These are phyloP conservation scores for Schwanniomyces etchellsii DNA, from an alignment of 1,139 yeast species.

Conservation along the genomic window DNA sequence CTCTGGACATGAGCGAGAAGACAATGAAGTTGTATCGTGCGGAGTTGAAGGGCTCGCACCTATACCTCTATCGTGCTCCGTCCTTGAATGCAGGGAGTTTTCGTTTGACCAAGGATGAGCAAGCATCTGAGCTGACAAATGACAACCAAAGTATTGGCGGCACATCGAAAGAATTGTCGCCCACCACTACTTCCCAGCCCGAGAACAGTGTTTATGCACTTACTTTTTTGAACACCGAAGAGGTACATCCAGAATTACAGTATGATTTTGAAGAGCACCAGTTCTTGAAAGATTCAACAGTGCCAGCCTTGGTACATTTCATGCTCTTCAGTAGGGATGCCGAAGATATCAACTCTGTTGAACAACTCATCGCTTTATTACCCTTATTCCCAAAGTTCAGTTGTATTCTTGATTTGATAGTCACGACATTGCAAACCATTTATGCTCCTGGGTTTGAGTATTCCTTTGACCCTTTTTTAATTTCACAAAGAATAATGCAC, in stretches of 20 bases:
- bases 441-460: background rate
- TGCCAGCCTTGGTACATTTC: constrained; percentile 73
- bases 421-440: constrained; percentile 14
- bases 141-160: background rate
- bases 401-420: constrained; percentile 38
- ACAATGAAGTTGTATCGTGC: constrained; percentile 48
- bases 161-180: background rate
- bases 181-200: constrained; percentile 14
- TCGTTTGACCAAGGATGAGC: constrained; percentile 11
- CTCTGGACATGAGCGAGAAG: constrained; percentile 31
- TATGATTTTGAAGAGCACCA: constrained; percentile 42
- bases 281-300: constrained; percentile 20
- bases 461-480: constrained; percentile 12
- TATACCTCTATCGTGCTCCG: constrained; percentile 53
- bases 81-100: constrained; percentile 44
- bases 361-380: constrained; percentile 48
- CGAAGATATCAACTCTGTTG: constrained; percentile 18
- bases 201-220: background rate
- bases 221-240: constrained; percentile 20
- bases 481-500: constrained; percentile 38
- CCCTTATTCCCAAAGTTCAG: constrained; percentile 66
- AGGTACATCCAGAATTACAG: constrained; percentile 62
- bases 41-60: constrained; percentile 59
- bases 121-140: constrained; percentile 6
- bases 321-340: constrained; percentile 43